Percentiles rank a stretch among this genome's conserved stretches.
Evolutionary conservation across 2,329 filamentous ascomycete species (phyloP).

Genomic region (Aureobasidium leucospermi): DNA sequence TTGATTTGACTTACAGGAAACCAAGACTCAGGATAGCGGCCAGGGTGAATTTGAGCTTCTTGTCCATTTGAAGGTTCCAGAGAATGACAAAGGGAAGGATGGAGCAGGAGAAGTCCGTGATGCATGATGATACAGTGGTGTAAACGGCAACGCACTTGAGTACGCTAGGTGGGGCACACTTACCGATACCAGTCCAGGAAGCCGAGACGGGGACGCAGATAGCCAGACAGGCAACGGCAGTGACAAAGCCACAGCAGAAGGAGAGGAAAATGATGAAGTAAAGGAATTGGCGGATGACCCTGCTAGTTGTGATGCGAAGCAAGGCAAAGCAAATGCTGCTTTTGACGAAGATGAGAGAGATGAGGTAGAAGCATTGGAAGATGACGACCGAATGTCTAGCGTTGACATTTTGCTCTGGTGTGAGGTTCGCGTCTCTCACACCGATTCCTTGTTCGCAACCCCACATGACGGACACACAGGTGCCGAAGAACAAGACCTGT

Average conservation of each 20-base stretch:
- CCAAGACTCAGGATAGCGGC: slow-evolving; percentile 29
- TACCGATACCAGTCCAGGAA: slow-evolving; percentile 14
- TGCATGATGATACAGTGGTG: slow-evolving; percentile 18
- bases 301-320: slow-evolving; percentile 40
- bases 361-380: slow-evolving; percentile 43
- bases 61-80: slow-evolving; percentile 29
- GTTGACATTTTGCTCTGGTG: background rate
- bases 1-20: slow-evolving; percentile 18
- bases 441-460: slow-evolving; percentile 14
- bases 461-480: slow-evolving; percentile 1
- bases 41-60: slow-evolving; percentile 26
- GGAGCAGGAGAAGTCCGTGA: slow-evolving; percentile 31
- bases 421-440: slow-evolving; percentile 12
- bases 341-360: slow-evolving; percentile 39
- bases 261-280: slow-evolving; percentile 15
- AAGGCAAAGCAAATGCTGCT: slow-evolving; percentile 44
- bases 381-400: slow-evolving; percentile 37
- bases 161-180: slow-evolving; percentile 9
- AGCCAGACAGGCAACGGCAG: slow-evolving; percentile 16
- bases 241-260: slow-evolving; percentile 18
- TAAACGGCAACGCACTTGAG: slow-evolving; percentile 14
- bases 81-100: slow-evolving; percentile 30
- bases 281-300: slow-evolving; percentile 15
- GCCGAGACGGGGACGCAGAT: slow-evolving; percentile 17
- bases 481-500: slow-evolving; percentile 12